A percentile compares a stretch with the other conserved stretches of the same genome.
Conservation (phyloP, 129 eudicot genomes). For the Oenanthe sinensis region DNA sequence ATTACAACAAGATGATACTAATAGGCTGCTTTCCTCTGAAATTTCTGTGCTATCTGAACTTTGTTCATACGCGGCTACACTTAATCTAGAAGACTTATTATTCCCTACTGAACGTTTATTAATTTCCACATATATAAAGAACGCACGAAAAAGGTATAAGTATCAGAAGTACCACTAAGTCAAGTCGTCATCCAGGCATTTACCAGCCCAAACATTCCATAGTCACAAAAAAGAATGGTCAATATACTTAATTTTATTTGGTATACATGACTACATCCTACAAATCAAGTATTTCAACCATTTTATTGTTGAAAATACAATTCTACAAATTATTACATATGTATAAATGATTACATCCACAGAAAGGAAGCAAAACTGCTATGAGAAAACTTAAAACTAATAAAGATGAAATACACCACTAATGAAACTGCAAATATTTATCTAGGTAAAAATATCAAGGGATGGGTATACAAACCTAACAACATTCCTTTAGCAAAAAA, state of each 20-base stretch:
- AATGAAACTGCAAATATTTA: background rate
- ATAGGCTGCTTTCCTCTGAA: background rate
- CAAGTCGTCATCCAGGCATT: background rate
- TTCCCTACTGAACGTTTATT: background rate
- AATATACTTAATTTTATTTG: too few species aligned
- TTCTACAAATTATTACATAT: background rate
- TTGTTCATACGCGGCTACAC: background rate
- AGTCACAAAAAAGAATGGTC: background rate
- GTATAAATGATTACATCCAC: background rate
- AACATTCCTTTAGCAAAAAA: background rate
- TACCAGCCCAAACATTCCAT: background rate
- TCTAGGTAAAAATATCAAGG: background rate
- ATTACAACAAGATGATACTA: background rate
- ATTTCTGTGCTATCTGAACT: background rate
- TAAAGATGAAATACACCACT: too few species aligned
- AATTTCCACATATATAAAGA: conserved; percentile 1
- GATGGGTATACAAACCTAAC: background rate
- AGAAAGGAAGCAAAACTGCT: background rate
- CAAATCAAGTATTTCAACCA: background rate
- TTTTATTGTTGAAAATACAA: background rate
- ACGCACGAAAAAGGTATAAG: background rate
- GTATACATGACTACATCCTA: too few species aligned
- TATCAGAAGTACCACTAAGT: background rate
- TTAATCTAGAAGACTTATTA: background rate
- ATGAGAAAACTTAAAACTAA: background rate